Evolutionary conservation across 2,329 filamentous ascomycete species (phyloP).

Genomic region (Botrytis galanthina): DNA sequence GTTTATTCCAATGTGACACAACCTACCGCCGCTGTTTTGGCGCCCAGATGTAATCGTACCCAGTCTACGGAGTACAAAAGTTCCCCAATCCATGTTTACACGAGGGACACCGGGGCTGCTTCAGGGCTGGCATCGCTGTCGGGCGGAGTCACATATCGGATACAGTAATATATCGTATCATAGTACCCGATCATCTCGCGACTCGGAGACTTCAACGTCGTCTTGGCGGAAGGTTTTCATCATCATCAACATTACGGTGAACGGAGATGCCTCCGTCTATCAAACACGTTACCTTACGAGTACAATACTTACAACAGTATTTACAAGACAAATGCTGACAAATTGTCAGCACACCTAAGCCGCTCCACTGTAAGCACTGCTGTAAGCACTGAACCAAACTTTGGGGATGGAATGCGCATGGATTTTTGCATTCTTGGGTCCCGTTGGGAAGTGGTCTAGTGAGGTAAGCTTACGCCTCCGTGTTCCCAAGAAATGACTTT

Average conservation of each 20-base stretch:
- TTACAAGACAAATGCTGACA: not conserved
- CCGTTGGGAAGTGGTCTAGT: not conserved
- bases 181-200: not conserved
- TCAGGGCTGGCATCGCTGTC: not conserved
- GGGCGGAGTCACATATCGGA: not conserved
- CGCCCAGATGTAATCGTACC: not conserved
- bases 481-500: not conserved
- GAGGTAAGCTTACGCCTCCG: not conserved
- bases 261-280: not conserved
- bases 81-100: not conserved
- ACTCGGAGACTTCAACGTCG: not conserved
- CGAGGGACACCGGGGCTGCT: not conserved
- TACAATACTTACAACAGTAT: not conserved
- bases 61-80: not conserved
- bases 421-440: not conserved
- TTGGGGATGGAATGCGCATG: not conserved
- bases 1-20: conserved; percentile 4
- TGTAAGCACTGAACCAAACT: not conserved
- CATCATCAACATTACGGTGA: not conserved
- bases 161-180: not conserved
- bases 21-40: not conserved
- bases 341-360: not conserved
- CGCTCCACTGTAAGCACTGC: not conserved
- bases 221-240: not conserved
- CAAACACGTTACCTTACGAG: not conserved